Evolutionary conservation across 257 asterid genomes (phyloP).

Genomic region (Solanum appendiculatum): DNA sequence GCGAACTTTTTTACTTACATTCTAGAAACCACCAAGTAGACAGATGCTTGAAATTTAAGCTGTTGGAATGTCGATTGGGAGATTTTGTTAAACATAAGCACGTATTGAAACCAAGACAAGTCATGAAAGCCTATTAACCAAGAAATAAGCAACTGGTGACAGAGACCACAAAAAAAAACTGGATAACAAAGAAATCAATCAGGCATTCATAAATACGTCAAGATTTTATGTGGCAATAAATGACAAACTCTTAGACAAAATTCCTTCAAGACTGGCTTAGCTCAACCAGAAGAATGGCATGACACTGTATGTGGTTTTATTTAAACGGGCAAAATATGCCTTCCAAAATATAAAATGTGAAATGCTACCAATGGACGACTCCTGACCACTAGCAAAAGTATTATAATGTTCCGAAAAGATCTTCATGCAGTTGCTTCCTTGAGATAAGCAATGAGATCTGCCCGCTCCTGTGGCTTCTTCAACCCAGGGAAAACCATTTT

Average conservation of each 20-base stretch:
- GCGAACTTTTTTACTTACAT: neutral
- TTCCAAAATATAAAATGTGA: neutral
- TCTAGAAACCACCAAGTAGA: neutral
- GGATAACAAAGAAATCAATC: neutral
- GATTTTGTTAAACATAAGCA: neutral
- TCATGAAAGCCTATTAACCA: neutral
- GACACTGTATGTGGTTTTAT: neutral
- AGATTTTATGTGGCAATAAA: neutral
- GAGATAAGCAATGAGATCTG: constrained; percentile 82
- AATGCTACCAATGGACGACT: neutral
- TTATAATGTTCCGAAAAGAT: neutral
- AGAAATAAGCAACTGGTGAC: neutral
- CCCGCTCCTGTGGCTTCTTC: constrained; percentile 92
- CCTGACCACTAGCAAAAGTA: neutral
- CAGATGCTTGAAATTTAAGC: neutral
- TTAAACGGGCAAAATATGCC: neutral
- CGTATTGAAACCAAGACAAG: neutral
- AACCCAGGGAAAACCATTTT: constrained; percentile 98
- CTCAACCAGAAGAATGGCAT: neutral
- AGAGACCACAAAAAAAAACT: neutral
- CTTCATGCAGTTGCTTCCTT: constrained; percentile 67
- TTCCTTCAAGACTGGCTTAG: neutral
- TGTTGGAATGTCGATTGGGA: neutral
- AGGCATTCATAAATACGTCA: neutral
- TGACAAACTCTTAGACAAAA: neutral